Base-by-base conservation (phyloP, 1,139 yeast genomes). In the Williopsis jadinii region DNA sequence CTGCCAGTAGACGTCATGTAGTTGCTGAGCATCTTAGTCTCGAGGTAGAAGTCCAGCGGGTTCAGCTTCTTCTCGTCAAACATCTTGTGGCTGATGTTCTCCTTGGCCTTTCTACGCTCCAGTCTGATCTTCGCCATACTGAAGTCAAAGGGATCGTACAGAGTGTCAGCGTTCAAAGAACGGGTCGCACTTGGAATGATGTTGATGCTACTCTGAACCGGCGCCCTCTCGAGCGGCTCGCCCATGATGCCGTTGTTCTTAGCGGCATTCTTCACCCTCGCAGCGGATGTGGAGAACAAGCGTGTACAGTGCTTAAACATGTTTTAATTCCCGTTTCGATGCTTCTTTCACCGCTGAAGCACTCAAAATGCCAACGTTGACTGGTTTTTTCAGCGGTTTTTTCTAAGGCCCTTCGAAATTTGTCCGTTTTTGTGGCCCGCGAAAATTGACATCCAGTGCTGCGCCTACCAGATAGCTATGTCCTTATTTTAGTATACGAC, bases 101-200 rank as follows among this genome's bases (percentile, higher is more conserved):
- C 49, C 19, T 45, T 44, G 12, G 43, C 44, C 29, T 44, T 36
- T 45, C 58, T 62, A 38, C 49, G 59, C 27, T 64, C 68, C 12
- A 64, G 47, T 37, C 57, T 51, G n/a, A 74, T 54, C 48, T 73
- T 75, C 37, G 78, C 75, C 55, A 74, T 61, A 35, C 85, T 77
- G 50, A 83, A 82, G 61, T 83, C 90, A 63, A 81, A 83, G 39
- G 94, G 90, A 51, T 81, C 86, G 55, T 83, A 82, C 2, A 73
- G 68, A 2, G 70, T 64, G 32, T 73, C 74, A 5, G 59, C 56
- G 11, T 58, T 58, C 53, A 77, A 75, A 38, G 58, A 61, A 47
- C 64, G 70, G 31, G 69, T 39, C 8, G 34, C 38, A 14, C 12
- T 28, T 5, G 26, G 13, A 15, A 29, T 29, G 13, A 35, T 27